Evolutionary conservation across 2,329 filamentous ascomycete genomes (phyloP), one percentile per base, ranked within the genome.

Genomic region (Ceratocystis lukuohia): DNA sequence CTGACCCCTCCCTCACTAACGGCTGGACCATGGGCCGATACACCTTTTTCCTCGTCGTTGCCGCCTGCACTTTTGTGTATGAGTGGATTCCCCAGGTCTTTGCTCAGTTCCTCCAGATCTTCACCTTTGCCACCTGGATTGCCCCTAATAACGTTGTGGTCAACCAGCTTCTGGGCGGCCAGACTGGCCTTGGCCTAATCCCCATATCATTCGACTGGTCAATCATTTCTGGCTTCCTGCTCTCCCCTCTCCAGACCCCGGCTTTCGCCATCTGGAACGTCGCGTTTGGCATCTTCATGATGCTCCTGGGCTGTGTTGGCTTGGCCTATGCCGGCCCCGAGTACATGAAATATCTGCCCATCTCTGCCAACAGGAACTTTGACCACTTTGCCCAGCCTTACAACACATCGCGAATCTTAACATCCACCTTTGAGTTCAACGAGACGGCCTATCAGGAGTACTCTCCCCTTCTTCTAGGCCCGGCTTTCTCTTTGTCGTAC

Each of bases 1-100:
- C 77, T 5, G 77, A 82, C 69, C 79, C 81, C 1, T 72, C 76
- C 61, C 80, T 79, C 65, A 78, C 78, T 28, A 80, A 78, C 70
- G 85, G 86, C 56, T 88, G 86, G 86, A 78, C 72, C 44, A 79
- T 88, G 62, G 80, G 82, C n/a, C 81, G 84, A 64, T 87, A 86
- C 73, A 79, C 78, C 69, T 83, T 83, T 73, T 88, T 88, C 75
- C 71, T 86, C 66, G 80, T 81, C 69, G 77, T 85, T 45, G 81
- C 82, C 69, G 71, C 74, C 30, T 80, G 74, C 20, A 79, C 81
- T 28, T 80, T 79, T 67, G 72, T 79, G 46, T 81, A 81, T 74
- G 83, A 84, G 70, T 83, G 79, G 75, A 77, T 84, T 45, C 81
- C 80, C 0, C 80, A 76, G 10, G 74, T 80, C 28, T 72, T 83